Conservation (phyloP, 2,329 filamentous ascomycete species). For the Cercospora beticola region DNA sequence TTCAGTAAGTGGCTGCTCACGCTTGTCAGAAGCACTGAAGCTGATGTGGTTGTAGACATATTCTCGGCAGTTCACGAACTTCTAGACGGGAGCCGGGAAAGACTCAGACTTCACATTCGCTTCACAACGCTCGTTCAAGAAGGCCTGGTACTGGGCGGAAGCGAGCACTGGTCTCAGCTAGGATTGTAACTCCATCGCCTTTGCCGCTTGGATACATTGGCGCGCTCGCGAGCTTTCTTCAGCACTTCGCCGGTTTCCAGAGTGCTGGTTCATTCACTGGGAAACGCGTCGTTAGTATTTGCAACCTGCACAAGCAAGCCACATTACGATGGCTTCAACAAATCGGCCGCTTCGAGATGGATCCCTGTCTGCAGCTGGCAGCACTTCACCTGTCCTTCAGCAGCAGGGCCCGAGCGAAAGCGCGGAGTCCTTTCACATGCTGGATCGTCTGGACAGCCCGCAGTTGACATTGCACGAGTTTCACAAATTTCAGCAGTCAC, state of each 20-base stretch:
- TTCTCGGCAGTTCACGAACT: background rate
- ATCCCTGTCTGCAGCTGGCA: background rate
- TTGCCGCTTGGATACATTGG: background rate
- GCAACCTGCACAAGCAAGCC: background rate
- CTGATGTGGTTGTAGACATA: conserved; percentile 7
- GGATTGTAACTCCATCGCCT: background rate
- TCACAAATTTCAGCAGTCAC: conserved; percentile 25
- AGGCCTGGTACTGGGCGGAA: background rate
- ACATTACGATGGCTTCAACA: background rate
- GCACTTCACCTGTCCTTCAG: background rate
- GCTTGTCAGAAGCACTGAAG: background rate
- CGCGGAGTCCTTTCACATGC: conserved; percentile 10
- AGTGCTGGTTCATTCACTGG: background rate
- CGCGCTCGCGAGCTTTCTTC: background rate
- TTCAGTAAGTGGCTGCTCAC: background rate
- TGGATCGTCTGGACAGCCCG: conserved; percentile 17
- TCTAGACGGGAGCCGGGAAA: background rate
- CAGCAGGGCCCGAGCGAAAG: conserved; percentile 11
- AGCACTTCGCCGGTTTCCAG: background rate
- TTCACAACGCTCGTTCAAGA: background rate
- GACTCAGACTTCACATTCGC: background rate
- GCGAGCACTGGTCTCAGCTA: background rate
- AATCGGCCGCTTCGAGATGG: conserved; percentile 13
- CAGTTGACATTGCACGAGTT: conserved; percentile 25
- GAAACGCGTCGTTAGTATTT: background rate